A percentile compares a stretch with the other conserved stretches of the same genome.
Evolutionary conservation across 1,139 yeast genomes (phyloP).

Genomic region (Yamadazyma siamensis): DNA sequence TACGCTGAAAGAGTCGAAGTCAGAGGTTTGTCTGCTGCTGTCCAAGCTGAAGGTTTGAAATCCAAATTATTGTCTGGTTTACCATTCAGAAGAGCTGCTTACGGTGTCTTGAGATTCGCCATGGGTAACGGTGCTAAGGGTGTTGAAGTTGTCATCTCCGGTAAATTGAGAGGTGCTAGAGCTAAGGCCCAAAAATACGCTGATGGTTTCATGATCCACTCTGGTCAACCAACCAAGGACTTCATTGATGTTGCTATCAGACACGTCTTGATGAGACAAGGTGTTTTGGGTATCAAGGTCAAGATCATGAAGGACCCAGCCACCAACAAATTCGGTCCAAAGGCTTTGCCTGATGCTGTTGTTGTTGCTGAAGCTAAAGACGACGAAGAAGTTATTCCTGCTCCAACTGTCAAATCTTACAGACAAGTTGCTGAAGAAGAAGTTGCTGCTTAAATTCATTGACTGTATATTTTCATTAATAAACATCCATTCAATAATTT

Average conservation of each 20-base stretch:
- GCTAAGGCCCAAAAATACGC: conserved; percentile 99
- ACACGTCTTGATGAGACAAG: conserved; percentile 99
- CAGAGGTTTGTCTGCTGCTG: conserved; percentile 99
- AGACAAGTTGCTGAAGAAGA: conserved; percentile 31
- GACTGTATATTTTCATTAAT: not conserved
- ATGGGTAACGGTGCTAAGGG: conserved; percentile 99
- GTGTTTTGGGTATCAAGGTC: conserved; percentile 99
- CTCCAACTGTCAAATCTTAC: conserved; percentile 82
- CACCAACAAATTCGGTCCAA: conserved; percentile 86
- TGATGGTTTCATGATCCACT: conserved; percentile 99
- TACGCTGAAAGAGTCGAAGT: conserved; percentile 99
- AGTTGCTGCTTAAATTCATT: conserved; percentile 25
- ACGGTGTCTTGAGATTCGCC: conserved; percentile 99
- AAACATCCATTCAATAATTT: not conserved
- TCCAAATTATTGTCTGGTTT: conserved; percentile 98
- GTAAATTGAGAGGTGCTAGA: conserved; percentile 99
- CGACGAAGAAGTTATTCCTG: conserved; percentile 75
- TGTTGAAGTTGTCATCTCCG: conserved; percentile 99
- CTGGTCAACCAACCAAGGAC: conserved; percentile 99
- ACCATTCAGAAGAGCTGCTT: conserved; percentile 99
- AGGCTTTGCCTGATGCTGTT: conserved; percentile 90
- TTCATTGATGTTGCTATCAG: conserved; percentile 99
- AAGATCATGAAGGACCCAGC: conserved; percentile 99
- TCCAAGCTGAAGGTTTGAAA: conserved; percentile 99
- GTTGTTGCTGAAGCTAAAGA: conserved; percentile 96